Base-by-base conservation (phyloP, 805 yeast genomes). In the Candida manassasensis region DNA sequence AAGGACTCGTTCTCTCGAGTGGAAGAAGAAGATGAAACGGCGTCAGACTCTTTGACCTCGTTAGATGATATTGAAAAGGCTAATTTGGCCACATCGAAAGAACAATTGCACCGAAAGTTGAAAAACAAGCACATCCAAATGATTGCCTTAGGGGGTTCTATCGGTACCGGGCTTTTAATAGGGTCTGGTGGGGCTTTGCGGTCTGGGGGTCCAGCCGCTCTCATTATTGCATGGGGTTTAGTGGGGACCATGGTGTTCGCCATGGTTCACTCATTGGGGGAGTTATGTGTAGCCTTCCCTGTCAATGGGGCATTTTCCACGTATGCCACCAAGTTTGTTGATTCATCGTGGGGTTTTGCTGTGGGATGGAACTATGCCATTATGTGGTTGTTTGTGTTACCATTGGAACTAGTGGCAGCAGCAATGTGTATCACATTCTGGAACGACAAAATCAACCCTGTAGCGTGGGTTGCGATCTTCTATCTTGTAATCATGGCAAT, bases 111-210 rank as follows among this genome's bases (percentile, higher is more conserved):
- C 28, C 55, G 75, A 44, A 64, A 69, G 22, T 58, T 74, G 39
- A 63, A 64, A 41, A 47, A 51, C 37, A 63, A 78, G 50, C 78
- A 73, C 38, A 61, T 73, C 37, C 82, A 77, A 54, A 74, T 79
- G 79, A 75, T 79, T 41, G 81, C 86, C 25, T 69, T 81, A 36
- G 87, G 84, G 37, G 84, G 85, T 44, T 72, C 81, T 42, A 75
- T 81, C 39, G 86, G 88, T 50, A 79, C 85, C 7, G 78, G 77
- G 29, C 54, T 72, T 33, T 64, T 72, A 42, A 63, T 67, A 21
- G 73, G 75, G 19, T 58, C 72, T 13, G 78, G 78, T 24, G 55
- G 64, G 14, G 63, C 67, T 2, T 52, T 66, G 43, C 41, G 48
- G 11, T 55, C 55, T 13, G 71, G 71, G 21, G 71, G 71, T 5